A percentile compares a stretch with the other conserved stretches of the same genome.
Conservation (phyloP, 768 basidiomycete genomes). For the Macrocybe gigantea region DNA sequence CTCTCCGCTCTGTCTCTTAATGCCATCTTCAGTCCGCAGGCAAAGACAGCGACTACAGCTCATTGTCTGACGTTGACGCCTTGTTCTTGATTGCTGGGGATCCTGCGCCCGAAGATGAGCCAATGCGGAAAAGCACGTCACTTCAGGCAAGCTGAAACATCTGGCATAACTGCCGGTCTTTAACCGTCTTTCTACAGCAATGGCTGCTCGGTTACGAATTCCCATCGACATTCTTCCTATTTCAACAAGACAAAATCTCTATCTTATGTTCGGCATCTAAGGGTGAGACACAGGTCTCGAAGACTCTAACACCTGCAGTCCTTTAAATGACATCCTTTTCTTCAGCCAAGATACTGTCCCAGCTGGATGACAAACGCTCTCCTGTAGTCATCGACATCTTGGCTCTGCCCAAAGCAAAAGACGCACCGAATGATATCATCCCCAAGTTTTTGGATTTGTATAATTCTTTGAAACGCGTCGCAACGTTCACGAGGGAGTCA, state of each 20-base stretch:
- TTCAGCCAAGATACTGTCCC: slow-evolving; percentile 80
- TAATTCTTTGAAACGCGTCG: slow-evolving; percentile 59
- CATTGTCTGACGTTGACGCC: slow-evolving; percentile 64
- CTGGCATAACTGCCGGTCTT: background rate
- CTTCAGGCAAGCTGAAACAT: slow-evolving; percentile 61
- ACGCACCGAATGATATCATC: slow-evolving; percentile 67
- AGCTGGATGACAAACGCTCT: slow-evolving; percentile 55
- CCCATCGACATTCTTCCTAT: slow-evolving; percentile 86
- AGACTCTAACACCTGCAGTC: background rate
- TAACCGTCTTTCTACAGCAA: slow-evolving; percentile 46
- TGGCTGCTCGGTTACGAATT: slow-evolving; percentile 98
- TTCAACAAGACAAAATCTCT: slow-evolving; percentile 68
- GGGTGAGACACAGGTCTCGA: slow-evolving; percentile 37
- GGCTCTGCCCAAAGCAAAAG: slow-evolving; percentile 76
- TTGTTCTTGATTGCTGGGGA: slow-evolving; percentile 73
- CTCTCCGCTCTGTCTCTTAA: slow-evolving; percentile 9
- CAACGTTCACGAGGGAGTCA: slow-evolving; percentile 74
- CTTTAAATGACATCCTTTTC: slow-evolving; percentile 5
- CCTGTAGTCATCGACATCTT: slow-evolving; percentile 70
- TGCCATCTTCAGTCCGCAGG: slow-evolving; percentile 44
- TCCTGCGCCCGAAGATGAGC: slow-evolving; percentile 79
- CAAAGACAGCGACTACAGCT: slow-evolving; percentile 65
- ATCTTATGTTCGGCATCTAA: slow-evolving; percentile 88
- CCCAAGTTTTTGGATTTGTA: slow-evolving; percentile 62
- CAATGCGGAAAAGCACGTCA: slow-evolving; percentile 86